These are phyloP conservation scores for Pyrenula aspistea DNA, from an alignment of 495 filamentous ascomycete genomes.

Conservation along the genomic window DNA sequence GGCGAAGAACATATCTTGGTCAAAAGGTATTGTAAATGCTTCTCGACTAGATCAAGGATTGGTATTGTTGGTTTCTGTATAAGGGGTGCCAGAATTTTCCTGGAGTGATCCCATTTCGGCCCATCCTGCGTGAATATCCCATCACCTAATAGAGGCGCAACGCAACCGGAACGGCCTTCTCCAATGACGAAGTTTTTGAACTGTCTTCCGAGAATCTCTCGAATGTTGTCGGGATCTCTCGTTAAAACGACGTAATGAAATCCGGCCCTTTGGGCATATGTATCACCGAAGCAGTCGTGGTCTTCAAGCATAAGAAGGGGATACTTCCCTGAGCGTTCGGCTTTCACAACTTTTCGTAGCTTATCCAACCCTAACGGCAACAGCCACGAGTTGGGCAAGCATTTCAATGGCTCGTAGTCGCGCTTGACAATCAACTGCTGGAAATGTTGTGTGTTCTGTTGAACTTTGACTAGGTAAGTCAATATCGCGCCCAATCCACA, in stretches of 20 bases:
- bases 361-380: not conserved
- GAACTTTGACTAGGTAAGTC: not conserved
- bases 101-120: conserved; percentile 23
- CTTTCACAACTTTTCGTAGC: not conserved
- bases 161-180: conserved; percentile 3
- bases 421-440: not conserved
- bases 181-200: conserved; percentile 40
- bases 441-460: not conserved
- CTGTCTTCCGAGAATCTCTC: conserved; percentile 56
- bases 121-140: conserved; percentile 30
- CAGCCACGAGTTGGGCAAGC: not conserved
- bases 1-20: not conserved
- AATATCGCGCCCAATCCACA: not conserved
- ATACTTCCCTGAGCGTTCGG: not conserved
- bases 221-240: conserved; percentile 57
- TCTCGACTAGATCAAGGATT: conserved; percentile 14
- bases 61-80: conserved; percentile 16
- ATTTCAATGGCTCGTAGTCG: not conserved
- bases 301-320: not conserved
- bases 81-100: conserved; percentile 25
- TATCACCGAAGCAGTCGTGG: not conserved
- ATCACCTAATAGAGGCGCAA: conserved; percentile 17
- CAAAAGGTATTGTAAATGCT: not conserved
- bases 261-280: not conserved
- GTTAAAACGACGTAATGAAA: conserved; percentile 23